A percentile compares a stretch with the other conserved stretches of the same genome.
These are phyloP conservation scores for Aureobasidium subglaciale DNA, from an alignment of 2,329 filamentous ascomycete genomes.

Conservation along the genomic window DNA sequence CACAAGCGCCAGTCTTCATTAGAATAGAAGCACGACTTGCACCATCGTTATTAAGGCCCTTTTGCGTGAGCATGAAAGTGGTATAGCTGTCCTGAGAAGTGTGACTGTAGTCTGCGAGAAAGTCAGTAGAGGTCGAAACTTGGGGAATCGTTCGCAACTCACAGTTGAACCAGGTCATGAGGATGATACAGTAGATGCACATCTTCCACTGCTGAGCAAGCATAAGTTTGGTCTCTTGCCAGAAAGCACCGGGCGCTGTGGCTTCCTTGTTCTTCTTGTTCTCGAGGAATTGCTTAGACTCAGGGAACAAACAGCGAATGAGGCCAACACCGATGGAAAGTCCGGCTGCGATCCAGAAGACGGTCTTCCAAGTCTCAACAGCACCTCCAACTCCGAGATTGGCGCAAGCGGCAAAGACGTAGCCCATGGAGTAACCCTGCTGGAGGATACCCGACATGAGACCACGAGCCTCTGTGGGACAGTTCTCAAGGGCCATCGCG, in stretches of 20 bases:
- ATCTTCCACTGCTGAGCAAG: slow-evolving; percentile 65
- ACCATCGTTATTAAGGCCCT: slow-evolving; percentile 56
- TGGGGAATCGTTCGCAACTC: not conserved
- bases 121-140: not conserved
- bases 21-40: slow-evolving; percentile 71
- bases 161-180: slow-evolving; percentile 61
- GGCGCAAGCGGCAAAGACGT: slow-evolving; percentile 68
- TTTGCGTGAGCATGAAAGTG: slow-evolving; percentile 69
- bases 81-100: slow-evolving; percentile 76
- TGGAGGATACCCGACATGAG: slow-evolving; percentile 77
- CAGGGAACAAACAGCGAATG: slow-evolving; percentile 61
- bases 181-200: slow-evolving; percentile 67
- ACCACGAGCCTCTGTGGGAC: slow-evolving; percentile 61
- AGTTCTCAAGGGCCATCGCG: slow-evolving; percentile 70
- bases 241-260: slow-evolving; percentile 52
- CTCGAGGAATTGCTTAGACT: slow-evolving; percentile 68
- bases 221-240: slow-evolving; percentile 62
- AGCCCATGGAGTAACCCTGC: slow-evolving; percentile 74
- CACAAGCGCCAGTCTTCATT: slow-evolving; percentile 71
- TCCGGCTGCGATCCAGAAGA: slow-evolving; percentile 66
- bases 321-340: slow-evolving; percentile 63
- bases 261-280: slow-evolving; percentile 56
- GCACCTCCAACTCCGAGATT: slow-evolving; percentile 65
- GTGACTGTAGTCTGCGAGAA: slow-evolving; percentile 64
- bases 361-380: slow-evolving; percentile 62